A percentile compares a stretch with the other conserved stretches of the same genome.
These are phyloP conservation scores for Plectosphaerella plurivora DNA, from an alignment of 2,329 filamentous ascomycete species.

Conservation along the genomic window DNA sequence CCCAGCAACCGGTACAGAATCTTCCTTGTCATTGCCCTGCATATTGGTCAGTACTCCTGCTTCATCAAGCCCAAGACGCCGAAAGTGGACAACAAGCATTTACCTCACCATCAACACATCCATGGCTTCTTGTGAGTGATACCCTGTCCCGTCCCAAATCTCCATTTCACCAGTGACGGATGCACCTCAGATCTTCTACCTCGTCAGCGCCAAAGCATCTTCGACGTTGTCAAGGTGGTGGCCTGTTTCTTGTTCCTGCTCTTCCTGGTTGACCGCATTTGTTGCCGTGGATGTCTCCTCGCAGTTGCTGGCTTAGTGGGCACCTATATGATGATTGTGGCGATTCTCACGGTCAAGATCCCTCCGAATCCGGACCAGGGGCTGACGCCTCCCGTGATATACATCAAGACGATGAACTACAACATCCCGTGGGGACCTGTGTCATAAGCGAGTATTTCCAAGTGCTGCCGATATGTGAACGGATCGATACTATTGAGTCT, in stretches of 20 bases:
- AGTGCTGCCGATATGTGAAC: too few species aligned
- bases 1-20: constrained; percentile 43
- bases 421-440: constrained; percentile 49
- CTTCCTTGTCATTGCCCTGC: constrained; percentile 43
- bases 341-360: constrained; percentile 39
- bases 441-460: constrained; percentile 31
- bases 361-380: constrained; percentile 27
- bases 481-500: too few species aligned
- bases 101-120: constrained; percentile 48
- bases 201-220: constrained; percentile 47
- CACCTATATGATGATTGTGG: constrained; percentile 47
- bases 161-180: too few species aligned
- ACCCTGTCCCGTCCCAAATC: not conserved
- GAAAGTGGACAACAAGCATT: constrained; percentile 22
- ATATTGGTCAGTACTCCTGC: constrained; percentile 36
- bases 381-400: constrained; percentile 34
- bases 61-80: too few species aligned
- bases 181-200: constrained; percentile 45
- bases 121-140: constrained; percentile 40
- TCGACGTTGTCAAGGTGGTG: constrained; percentile 46
- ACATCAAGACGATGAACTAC: constrained; percentile 46
- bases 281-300: constrained; percentile 43
- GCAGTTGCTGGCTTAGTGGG: constrained; percentile 45
- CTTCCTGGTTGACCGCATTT: constrained; percentile 42
- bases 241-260: constrained; percentile 41